Conservation (phyloP, 2,329 filamentous ascomycete species). For the Diaporthe capsici region DNA sequence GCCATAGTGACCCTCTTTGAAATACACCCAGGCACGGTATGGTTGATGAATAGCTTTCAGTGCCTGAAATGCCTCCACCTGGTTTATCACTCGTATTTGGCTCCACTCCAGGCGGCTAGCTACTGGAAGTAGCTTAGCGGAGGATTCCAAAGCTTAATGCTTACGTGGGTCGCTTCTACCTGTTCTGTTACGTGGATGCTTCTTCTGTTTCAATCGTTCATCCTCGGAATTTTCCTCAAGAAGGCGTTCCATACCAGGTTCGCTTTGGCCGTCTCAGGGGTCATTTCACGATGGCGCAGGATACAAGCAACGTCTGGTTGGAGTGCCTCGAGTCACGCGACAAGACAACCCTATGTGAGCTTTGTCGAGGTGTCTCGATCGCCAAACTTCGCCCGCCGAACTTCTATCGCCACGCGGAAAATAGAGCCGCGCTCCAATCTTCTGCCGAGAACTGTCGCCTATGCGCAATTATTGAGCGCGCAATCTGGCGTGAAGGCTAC, state of each 20-base stretch:
- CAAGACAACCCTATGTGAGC: constrained; percentile 15
- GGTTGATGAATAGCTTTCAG: neutral
- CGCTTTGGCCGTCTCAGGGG: neutral
- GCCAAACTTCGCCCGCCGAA: constrained; percentile 11
- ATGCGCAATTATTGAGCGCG: constrained; percentile 12
- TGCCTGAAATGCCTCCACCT: neutral
- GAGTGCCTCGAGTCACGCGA: constrained; percentile 1
- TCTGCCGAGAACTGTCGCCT: constrained; percentile 8
- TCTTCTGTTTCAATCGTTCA: neutral
- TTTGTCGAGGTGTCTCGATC: constrained; percentile 2
- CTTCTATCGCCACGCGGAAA: constrained; percentile 22
- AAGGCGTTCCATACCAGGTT: neutral
- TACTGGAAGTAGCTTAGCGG: neutral
- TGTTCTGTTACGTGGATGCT: neutral
- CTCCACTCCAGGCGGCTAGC: neutral
- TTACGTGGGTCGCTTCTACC: neutral
- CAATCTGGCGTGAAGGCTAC: neutral
- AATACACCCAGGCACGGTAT: no score
- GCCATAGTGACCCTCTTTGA: no score
- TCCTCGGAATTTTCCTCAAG: neutral
- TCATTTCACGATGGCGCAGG: neutral
- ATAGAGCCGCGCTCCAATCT: constrained; percentile 6
- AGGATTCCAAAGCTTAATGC: constrained; percentile 5
- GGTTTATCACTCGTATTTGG: neutral
- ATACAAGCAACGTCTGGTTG: neutral